phyloP scores from a whole-genome alignment of 495 filamentous ascomycete genomes.

The Podospora pseudocomata region DNA sequence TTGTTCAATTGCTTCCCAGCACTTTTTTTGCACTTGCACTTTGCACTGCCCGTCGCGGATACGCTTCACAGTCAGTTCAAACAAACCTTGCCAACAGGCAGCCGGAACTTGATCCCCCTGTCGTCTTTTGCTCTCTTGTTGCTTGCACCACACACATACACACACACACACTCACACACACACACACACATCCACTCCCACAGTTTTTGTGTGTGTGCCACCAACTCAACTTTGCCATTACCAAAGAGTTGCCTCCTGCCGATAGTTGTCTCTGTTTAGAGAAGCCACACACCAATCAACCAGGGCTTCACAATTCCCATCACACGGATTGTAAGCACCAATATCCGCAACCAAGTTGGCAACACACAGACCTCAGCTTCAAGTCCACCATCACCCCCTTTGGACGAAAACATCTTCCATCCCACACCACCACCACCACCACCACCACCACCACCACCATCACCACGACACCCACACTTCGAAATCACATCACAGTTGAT shows the following conservation, averaged over 20 bases:
- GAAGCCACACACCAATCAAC: background rate
- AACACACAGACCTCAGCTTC: background rate
- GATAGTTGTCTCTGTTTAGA: too few species aligned
- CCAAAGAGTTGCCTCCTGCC: too few species aligned
- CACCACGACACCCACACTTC: background rate
- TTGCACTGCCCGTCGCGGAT: background rate
- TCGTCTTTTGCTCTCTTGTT: background rate
- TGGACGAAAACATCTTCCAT: background rate
- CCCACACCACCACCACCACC: too few species aligned
- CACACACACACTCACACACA: too few species aligned
- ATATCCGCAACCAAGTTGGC: background rate
- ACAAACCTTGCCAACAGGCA: background rate
- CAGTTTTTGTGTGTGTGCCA: too few species aligned
- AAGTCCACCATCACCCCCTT: background rate
- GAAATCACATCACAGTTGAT: background rate
- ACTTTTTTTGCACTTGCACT: background rate
- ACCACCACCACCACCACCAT: too few species aligned
- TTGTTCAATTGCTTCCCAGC: conserved; percentile 1
- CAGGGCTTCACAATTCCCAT: background rate
- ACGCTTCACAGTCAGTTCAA: background rate
- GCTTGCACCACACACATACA: background rate
- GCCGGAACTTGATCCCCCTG: background rate
- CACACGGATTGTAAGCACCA: background rate
- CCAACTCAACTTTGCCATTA: too few species aligned
- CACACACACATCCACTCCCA: too few species aligned